Percentiles rank a stretch among this genome's conserved stretches.
Evolutionary conservation across 139 green algal species (phyloP).

Genomic region (Yamagishiella unicocca): DNA sequence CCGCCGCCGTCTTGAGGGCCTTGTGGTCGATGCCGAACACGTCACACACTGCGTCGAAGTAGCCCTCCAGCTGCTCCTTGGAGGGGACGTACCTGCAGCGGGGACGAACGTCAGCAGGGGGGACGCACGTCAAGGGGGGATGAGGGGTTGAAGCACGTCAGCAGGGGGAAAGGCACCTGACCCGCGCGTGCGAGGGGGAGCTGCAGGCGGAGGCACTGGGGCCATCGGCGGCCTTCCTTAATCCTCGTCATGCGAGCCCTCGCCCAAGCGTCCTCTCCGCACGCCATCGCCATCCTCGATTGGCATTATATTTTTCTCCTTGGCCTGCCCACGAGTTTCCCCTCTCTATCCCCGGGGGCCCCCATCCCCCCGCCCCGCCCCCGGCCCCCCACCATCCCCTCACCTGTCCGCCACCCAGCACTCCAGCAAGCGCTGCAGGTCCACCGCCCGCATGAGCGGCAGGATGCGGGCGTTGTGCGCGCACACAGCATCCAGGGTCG

Average conservation of each 20-base stretch:
- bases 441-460: slow-evolving; percentile 42
- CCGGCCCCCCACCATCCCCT: background rate
- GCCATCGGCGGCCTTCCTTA: no score
- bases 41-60: slow-evolving; percentile 32
- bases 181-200: no score
- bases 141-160: no score
- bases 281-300: no score
- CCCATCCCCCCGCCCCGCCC: background rate
- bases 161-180: no score
- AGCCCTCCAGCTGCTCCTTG: slow-evolving; percentile 31
- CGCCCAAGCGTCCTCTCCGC: no score
- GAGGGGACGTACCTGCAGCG: slow-evolving; percentile 33
- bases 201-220: no score
- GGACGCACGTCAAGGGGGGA: no score
- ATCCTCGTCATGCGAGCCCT: no score
- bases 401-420: slow-evolving; percentile 46
- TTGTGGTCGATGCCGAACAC: slow-evolving; percentile 18
- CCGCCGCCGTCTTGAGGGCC: background rate
- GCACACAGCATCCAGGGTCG: slow-evolving; percentile 39
- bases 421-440: slow-evolving; percentile 34
- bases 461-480: slow-evolving; percentile 26
- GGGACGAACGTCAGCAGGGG: no score
- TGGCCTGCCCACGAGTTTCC: no score
- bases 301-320: no score
- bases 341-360: background rate